Base-by-base conservation (phyloP, 305 asterid genomes). In the Nicotiana rustica region DNA sequence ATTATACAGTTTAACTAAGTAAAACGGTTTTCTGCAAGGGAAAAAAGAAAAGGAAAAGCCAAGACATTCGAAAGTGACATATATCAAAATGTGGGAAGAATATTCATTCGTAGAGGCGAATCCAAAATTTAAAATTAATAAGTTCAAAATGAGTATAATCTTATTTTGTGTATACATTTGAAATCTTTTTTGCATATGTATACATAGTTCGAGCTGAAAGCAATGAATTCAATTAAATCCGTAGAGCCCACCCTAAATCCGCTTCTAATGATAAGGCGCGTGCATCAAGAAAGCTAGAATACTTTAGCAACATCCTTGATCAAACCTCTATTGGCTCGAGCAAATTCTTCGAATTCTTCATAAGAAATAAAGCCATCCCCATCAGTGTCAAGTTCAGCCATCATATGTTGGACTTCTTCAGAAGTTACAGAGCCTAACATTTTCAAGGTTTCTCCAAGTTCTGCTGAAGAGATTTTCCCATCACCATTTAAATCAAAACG, bases 381-480 rank as follows among this genome's bases (percentile, higher is more conserved):
- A 77, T 93, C 93, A 0, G 93, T 91, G 83, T 93, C 98, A 47
- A 93, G 88, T 85, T 93, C 97, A 17, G 80, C 87, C 97, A 93
- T 93, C 95, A 93, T 92, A 47, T 86, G 85, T 81, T 88, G 85
- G 38, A 92, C 83, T 83, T 93, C 97, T 0, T 91, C 94, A 0
- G 85, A 57, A 2, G 91, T 80, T 82, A 91, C 90, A 12, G 90
- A 85, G 49, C 97, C 97, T 7, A 93, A 91, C 66, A 86, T 66
- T 81, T 93, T 90, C 87, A 93, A 88, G 66, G 94, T 83, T 0
- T 93, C 97, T 19, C 94, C 97, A n/a, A 93, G 92, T 89, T 93
- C 97, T 1, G 86, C 17, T 0, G 97, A 70, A 0, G 97, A 93
- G 78, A 93, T 90, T 67, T 89, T 75, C 0, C 98, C 98, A 73